Evolutionary conservation across 768 basidiomycete species (phyloP), one percentile per base, ranked within the genome.

Genomic region (Mrakia frigida): DNA sequence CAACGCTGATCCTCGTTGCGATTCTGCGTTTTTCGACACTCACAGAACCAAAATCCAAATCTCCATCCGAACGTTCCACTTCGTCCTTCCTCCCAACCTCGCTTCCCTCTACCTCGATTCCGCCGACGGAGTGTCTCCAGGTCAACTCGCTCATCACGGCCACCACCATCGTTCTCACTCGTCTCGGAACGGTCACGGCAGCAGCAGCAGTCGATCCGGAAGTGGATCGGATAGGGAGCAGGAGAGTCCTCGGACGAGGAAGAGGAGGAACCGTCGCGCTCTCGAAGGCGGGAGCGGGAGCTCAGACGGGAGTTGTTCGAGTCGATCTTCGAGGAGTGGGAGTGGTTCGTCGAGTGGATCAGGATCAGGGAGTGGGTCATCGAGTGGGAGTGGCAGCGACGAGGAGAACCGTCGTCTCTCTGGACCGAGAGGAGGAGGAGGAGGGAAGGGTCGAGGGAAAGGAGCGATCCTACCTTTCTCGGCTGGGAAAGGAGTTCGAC

Each of bases 31-130:
- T 43, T 28, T 69, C 39, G 39, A 78, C 81, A 53, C 80, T 39
- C 81, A 21, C 81, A 94, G 94, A 82, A 94, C 94, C 74, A 92
- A 93, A 85, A 92, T 97, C 77, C 94, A 98, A 86, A 98, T 99
- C 81, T 93, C 96, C 31, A 94, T 96, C 39, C 90, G 96, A 77
- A 94, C 93, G 35, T 99, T 99, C 84, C 91, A 94, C 82, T 99
- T 99, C 81, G 90, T 98, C 74, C 89, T 99, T 21, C 97, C 97
- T 46, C 94, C 94, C 1, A 76, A 70, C 31, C 73, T 79, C 33
- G 77, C 65, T 14, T 68, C 65, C n/a, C 37, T 39, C 65, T 21
- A 43, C 21, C 37, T 43, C 65, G 65, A 68, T n/a, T n/a, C 60
- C 13, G 4, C 37, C 35, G 37, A 68, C 25, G 35, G 65, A 10